Evolutionary conservation across 2,329 filamentous ascomycete species (phyloP).

Genomic region (Colletotrichum lindemuthianum): DNA sequence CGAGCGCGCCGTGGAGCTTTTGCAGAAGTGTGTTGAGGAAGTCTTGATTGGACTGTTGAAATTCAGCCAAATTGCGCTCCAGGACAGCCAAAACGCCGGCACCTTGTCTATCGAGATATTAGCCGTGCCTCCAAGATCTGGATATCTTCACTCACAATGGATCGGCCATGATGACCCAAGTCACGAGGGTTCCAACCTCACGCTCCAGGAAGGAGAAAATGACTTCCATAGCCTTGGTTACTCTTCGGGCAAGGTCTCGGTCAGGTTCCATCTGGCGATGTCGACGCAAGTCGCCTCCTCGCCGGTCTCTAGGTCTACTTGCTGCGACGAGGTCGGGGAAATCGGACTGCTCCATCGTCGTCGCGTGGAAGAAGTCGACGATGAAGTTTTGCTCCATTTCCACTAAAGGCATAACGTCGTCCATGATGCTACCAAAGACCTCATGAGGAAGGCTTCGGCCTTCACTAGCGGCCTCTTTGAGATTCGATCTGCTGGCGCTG

Average conservation of each 20-base stretch:
- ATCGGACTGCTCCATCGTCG: constrained; percentile 82
- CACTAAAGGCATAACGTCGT: constrained; percentile 84
- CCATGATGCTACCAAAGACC: constrained; percentile 81
- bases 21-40: constrained; percentile 84
- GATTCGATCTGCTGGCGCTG: constrained; percentile 59
- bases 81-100: constrained; percentile 85
- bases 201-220: constrained; percentile 84
- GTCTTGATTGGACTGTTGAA: constrained; percentile 92
- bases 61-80: constrained; percentile 80
- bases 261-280: constrained; percentile 89
- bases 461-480: constrained; percentile 68
- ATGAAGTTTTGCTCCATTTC: constrained; percentile 97
- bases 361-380: constrained; percentile 95
- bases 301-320: constrained; percentile 72
- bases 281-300: constrained; percentile 76
- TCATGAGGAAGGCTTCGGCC: constrained; percentile 80
- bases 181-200: constrained; percentile 81
- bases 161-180: constrained; percentile 85
- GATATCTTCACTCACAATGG: constrained; percentile 73
- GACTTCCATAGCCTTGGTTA: constrained; percentile 89
- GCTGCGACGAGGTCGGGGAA: constrained; percentile 83
- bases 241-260: constrained; percentile 82
- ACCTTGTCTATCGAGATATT: constrained; percentile 72
- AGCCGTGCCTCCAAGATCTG: not conserved
- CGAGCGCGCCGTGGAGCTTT: constrained; percentile 79